Evolutionary conservation across 257 asterid species (phyloP), one percentile per base, ranked within the genome.

Genomic region (Solanum medicagineum): DNA sequence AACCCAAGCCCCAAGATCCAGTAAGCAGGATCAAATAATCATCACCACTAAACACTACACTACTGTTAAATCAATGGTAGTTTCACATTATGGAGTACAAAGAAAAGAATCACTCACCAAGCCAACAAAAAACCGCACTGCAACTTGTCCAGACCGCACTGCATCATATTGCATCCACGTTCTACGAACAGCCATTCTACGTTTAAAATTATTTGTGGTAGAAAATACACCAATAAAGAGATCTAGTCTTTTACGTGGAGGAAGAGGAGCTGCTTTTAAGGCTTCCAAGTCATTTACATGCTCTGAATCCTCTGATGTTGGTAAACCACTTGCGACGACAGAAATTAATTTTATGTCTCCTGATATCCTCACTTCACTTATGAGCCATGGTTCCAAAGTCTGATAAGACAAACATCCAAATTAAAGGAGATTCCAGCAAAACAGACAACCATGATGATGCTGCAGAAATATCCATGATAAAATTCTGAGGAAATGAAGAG

Each of bases 381-480:
- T 95, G 84, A 95, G 95, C 98, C 98, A 97, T 68, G 99, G 97
- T 91, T 97, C 99, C 92, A 97, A 89, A 84, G 96, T 90, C 99
- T 95, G 91, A 89, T 79, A 79, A 68, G 81, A 89, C 42, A 68
- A 65, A 85, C 80, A 87, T 81, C 65, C 26, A 87, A 10, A 53
- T n/a, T 79, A 81, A 45, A 54, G 79, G 80, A 75, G 63, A 86
- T 62, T 68, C 42, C 84, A 51, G 83, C 86, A 55, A 81, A 70
- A 68, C 65, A 55, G 63, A 73, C 60, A 81, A 82, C 80, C 45
- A 84, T 63, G 55, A 22, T 84, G 51, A 83, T 90, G 71, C 71
- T 65, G 71, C 70, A 65, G 65, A 26, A 60, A 81, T 75, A 81
- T 54, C 77, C 81, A 42, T 22, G 45, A 26, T 73, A 44, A 87